Percentiles rank a stretch among this genome's conserved stretches.
Conservation (phyloP, 2,329 filamentous ascomycete species). For the Diaporthe sp. region DNA sequence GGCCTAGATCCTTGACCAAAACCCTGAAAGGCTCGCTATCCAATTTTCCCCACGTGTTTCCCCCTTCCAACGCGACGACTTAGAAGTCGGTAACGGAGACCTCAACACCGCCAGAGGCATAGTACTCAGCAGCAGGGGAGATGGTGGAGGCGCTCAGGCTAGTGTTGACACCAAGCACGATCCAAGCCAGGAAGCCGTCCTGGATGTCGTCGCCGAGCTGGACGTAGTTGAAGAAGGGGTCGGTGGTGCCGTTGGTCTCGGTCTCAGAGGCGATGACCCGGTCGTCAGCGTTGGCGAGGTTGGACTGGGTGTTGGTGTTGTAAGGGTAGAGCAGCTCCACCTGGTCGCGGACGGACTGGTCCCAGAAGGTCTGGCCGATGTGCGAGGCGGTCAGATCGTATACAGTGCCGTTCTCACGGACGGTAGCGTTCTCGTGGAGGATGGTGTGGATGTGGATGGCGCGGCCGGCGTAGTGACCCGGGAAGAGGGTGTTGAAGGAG, state of each 20-base stretch:
- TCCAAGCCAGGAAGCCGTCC: slow-evolving; percentile 48
- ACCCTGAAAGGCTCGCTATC: too few relatives aligned
- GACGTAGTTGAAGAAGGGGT: slow-evolving; percentile 47
- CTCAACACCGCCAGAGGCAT: slow-evolving; percentile 34
- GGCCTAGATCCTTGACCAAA: background rate
- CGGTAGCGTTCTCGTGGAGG: slow-evolving; percentile 48
- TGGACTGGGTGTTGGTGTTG: slow-evolving; percentile 44
- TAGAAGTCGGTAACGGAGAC: background rate
- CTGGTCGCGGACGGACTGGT: slow-evolving; percentile 44
- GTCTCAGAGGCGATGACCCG: slow-evolving; percentile 44
- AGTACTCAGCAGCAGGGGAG: slow-evolving; percentile 45
- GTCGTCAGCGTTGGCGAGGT: slow-evolving; percentile 45
- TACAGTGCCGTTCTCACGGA: slow-evolving; percentile 56
- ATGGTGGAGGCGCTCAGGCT: slow-evolving; percentile 40
- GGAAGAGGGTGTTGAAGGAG: slow-evolving; percentile 56
- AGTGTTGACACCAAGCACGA: slow-evolving; percentile 48
- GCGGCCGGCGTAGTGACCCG: slow-evolving; percentile 60
- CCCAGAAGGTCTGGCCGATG: slow-evolving; percentile 48
- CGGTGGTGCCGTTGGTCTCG: slow-evolving; percentile 46
- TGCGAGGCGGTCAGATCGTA: slow-evolving; percentile 47
- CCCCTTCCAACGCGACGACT: background rate
- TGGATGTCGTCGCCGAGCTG: slow-evolving; percentile 43
- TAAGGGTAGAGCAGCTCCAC: slow-evolving; percentile 44
- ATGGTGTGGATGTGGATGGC: slow-evolving; percentile 59
- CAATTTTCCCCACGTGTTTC: background rate